Percentiles rank a stretch among this genome's conserved stretches.
Conservation (phyloP, 1,284 basidiomycete species). For the Naganishia albida region DNA sequence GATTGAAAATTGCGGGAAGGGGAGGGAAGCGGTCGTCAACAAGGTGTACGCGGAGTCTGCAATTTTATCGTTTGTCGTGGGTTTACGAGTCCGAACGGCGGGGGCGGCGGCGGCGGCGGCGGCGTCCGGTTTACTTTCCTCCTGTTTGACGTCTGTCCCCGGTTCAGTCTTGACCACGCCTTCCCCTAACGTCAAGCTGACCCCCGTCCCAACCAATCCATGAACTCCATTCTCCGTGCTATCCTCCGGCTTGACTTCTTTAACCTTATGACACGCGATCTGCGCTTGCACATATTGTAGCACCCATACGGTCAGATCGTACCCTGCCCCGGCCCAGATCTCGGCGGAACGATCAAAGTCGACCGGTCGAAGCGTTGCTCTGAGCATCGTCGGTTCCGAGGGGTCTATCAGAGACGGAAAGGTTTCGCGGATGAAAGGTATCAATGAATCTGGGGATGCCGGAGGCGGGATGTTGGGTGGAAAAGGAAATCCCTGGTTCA, state of each 20-base stretch:
- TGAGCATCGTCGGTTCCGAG: background rate
- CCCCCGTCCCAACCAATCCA: slow-evolving; percentile 47
- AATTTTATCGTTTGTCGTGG: slow-evolving; percentile 31
- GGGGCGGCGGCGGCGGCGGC: slow-evolving; percentile 23
- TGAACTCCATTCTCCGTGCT: slow-evolving; percentile 30
- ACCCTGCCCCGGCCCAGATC: slow-evolving; percentile 14
- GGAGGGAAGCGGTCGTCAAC: slow-evolving; percentile 30
- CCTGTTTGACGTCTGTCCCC: slow-evolving; percentile 31
- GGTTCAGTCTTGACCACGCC: slow-evolving; percentile 46
- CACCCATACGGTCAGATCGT: slow-evolving; percentile 19
- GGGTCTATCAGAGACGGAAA: background rate
- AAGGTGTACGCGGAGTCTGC: slow-evolving; percentile 18
- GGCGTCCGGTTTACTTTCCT: background rate
- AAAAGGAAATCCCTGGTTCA: slow-evolving; percentile 11
- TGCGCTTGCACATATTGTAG: slow-evolving; percentile 19
- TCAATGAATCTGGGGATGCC: background rate
- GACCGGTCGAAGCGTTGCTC: background rate
- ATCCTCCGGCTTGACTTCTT: background rate
- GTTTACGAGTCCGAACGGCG: slow-evolving; percentile 11
- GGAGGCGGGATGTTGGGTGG: slow-evolving; percentile 13
- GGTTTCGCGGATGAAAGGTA: background rate
- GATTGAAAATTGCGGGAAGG: slow-evolving; percentile 37
- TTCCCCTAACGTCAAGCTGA: slow-evolving; percentile 45
- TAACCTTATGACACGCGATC: slow-evolving; percentile 4
- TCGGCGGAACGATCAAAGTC: slow-evolving; percentile 19